Evolutionary conservation across 768 basidiomycete genomes (phyloP), one percentile per base, ranked within the genome.

Genomic region (Pseudohyphozyma bogoriensis): DNA sequence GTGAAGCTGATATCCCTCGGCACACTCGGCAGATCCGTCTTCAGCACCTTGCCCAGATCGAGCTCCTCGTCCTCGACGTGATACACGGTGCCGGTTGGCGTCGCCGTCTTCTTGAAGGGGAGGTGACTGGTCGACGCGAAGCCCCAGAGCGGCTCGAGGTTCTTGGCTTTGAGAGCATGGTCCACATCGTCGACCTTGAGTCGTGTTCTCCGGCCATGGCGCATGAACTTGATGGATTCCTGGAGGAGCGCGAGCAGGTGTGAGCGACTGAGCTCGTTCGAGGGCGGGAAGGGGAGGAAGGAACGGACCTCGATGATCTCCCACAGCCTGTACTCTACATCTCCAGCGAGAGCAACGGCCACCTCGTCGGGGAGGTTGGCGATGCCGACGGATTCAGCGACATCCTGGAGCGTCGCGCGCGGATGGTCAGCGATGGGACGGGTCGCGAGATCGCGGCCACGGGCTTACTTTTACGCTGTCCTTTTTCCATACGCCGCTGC

Each of bases 171-270:
- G 50, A 99, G 78, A 1, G 95, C 95, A 64, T 88, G 84, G 74
- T 96, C 92, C 59, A 97, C 83, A 75, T 99, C 95, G 28, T 83
- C 79, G 9, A 90, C 87, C 12, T 84, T 86, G 73, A 99, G 79
- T 1, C 86, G 86, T n/a, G 86, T 89, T 56, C 95, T 79, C 59
- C 87, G 83, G 9, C 87, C 87, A 73, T 97, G 91, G 28, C 90
- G 82, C 88, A 93, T 95, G 75, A 93, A 99, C 54, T 92, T 86
- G 29, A 90, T 84, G 12, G 93, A 90, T 80, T 97, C 93, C 86
- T 92, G 76, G 59, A 10, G 24, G 28, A 37, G 51, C 51, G 54
- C n/a, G n/a, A n/a, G 59, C 46, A 28, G 44, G 24, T 10, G 31
- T 54, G 22, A n/a, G 32, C 29, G 28, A 29, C 16, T 15, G 29